Base-by-base conservation (phyloP, 208 protist species). In the Acanthamoeba sp. region DNA sequence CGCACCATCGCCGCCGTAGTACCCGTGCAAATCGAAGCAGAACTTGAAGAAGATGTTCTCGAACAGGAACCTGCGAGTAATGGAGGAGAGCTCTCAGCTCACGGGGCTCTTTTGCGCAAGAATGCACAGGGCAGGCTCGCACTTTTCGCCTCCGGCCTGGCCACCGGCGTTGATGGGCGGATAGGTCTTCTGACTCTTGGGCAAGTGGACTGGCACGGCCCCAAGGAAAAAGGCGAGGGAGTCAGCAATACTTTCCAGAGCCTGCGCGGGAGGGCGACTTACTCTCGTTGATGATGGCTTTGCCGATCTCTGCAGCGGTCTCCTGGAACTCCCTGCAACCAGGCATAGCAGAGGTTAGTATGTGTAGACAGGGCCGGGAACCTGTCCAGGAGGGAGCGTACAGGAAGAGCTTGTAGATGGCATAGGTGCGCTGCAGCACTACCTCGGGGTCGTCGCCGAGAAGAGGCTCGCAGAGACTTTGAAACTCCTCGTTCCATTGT, bases 131-230 rank as follows among this genome's bases (percentile, higher is more conserved):
- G n/a, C n/a, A n/a, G n/a, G 82, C 80, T 91, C 94, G 36, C 93
- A 96, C 82, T 96, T 96, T 48, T 95, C 69, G 40, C 95, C 95
- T 92, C 95, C 95, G n/a, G 95, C 95, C 55, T 95, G 78, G 59
- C 95, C 95, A 89, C 95, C 95, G 73, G 94, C 93, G 40, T 96
- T 95, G 48, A 64, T 89, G 64, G 87, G 87, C 32, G 52, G 87
- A 34, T 80, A 93, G 34, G 38, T 24, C 62, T 93, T 93, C 27
- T 36, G 66, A 22, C 34, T 55, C 82, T 89, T 89, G 32, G 82
- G 82, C 55, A 89, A 64, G 55, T 89, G 82, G 12, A 89, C 82
- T 89, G 34, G 10, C 6, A 55, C 6, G 10, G 48, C 10, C 10
- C 14, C 55, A 62, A 62, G 1, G 6, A 7, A 29, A 7, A 36